Evolutionary conservation across 805 yeast genomes (phyloP).

Genomic region (Phaffomyces opuntiae): DNA sequence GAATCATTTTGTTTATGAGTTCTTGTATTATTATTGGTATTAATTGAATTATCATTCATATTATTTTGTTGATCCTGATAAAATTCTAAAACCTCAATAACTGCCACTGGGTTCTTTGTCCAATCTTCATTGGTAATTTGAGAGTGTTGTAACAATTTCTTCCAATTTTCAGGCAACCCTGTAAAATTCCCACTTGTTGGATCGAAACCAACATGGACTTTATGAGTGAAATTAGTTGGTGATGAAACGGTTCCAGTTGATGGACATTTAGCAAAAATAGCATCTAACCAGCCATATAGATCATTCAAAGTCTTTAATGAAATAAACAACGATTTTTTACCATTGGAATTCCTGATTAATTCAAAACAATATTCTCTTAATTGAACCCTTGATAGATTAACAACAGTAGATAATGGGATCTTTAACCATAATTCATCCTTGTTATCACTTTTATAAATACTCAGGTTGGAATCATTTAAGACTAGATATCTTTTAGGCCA

Average conservation of each 20-base stretch:
- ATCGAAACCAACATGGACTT: slow-evolving; percentile 83
- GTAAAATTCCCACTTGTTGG: slow-evolving; percentile 82
- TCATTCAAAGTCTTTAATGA: slow-evolving; percentile 76
- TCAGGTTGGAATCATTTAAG: slow-evolving; percentile 65
- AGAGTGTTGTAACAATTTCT: slow-evolving; percentile 70
- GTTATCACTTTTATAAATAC: slow-evolving; percentile 64
- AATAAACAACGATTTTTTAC: slow-evolving; percentile 58
- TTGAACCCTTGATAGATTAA: slow-evolving; percentile 60
- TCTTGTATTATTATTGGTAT: background rate
- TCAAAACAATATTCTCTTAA: slow-evolving; percentile 78
- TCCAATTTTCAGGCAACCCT: slow-evolving; percentile 95
- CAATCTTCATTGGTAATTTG: slow-evolving; percentile 91
- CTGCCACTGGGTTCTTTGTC: slow-evolving; percentile 91
- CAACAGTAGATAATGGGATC: slow-evolving; percentile 51
- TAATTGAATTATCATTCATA: slow-evolving; percentile 3
- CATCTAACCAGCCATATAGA: slow-evolving; percentile 84
- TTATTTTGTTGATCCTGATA: slow-evolving; percentile 39
- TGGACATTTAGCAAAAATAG: slow-evolving; percentile 73
- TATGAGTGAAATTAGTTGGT: slow-evolving; percentile 93
- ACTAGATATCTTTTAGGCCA: slow-evolving; percentile 90
- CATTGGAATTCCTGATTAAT: slow-evolving; percentile 36
- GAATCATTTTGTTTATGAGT: slow-evolving; percentile 18
- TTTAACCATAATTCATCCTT: slow-evolving; percentile 41
- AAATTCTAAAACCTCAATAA: slow-evolving; percentile 82
- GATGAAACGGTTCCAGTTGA: slow-evolving; percentile 62